These are phyloP conservation scores for Pyracantha coccinea DNA, from an alignment of 331 rosid species.

Conservation along the genomic window DNA sequence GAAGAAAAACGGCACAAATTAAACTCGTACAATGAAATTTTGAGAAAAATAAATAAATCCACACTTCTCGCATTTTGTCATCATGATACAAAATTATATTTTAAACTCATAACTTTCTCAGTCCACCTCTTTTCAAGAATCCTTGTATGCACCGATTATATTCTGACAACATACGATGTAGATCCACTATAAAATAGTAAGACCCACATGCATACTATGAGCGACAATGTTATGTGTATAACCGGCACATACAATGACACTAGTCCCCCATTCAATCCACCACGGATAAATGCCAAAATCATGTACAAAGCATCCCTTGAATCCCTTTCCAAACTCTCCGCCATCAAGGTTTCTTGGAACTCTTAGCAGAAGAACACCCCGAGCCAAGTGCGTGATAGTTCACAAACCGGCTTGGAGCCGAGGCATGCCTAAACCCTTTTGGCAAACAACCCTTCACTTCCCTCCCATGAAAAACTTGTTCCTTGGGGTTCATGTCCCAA, in stretches of 20 bases:
- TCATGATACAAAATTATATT: background rate
- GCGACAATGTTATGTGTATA: background rate
- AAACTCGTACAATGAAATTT: background rate
- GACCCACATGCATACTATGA: background rate
- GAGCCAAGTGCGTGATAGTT: slow-evolving; percentile 50
- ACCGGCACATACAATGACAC: background rate
- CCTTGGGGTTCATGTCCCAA: slow-evolving; percentile 21
- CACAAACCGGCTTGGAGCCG: slow-evolving; percentile 88
- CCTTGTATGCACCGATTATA: background rate
- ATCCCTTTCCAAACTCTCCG: background rate
- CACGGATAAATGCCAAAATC: background rate
- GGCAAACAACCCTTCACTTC: slow-evolving; percentile 69
- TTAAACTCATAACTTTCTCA: background rate
- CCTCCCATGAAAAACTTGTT: slow-evolving; percentile 31
- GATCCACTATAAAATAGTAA: background rate
- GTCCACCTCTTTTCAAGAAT: background rate
- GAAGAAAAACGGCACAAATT: background rate
- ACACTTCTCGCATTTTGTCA: background rate
- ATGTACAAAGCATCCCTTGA: slow-evolving; percentile 1
- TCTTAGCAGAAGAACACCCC: slow-evolving; percentile 38
- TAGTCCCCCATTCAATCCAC: background rate
- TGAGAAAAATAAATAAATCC: background rate
- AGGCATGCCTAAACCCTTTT: slow-evolving; percentile 69
- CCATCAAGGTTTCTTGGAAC: slow-evolving; percentile 37
- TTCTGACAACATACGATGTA: background rate